Percentiles rank a stretch among this genome's conserved stretches.
Conservation (phyloP, 306 rosid species). For the Quercus agrifolia region DNA sequence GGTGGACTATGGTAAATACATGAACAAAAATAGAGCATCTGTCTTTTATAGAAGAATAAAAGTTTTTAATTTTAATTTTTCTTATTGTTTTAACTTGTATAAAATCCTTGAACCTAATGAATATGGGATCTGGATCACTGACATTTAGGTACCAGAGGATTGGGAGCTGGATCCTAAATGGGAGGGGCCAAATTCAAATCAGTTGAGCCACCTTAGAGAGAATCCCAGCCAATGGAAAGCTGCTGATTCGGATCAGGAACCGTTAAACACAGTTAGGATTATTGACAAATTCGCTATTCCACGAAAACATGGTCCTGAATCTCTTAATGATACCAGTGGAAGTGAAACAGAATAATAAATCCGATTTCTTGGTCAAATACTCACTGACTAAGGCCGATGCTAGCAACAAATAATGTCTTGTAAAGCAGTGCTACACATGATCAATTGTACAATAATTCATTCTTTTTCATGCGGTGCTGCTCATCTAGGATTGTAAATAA, state of each 20-base stretch:
- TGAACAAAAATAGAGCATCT: too few species aligned
- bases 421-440: too few species aligned
- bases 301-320: slow-evolving; percentile 29
- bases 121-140: background rate
- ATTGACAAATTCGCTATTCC: slow-evolving; percentile 68
- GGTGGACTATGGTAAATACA: too few species aligned
- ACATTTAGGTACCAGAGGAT: slow-evolving; percentile 43
- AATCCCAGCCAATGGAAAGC: slow-evolving; percentile 62
- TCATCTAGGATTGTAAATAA: too few species aligned
- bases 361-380: slow-evolving; percentile 42
- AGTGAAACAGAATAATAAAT: slow-evolving; percentile 20
- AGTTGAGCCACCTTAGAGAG: slow-evolving; percentile 37
- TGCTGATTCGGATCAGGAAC: slow-evolving; percentile 50
- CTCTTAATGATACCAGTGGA: background rate
- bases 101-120: too few species aligned
- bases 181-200: slow-evolving; percentile 29
- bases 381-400: background rate
- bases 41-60: too few species aligned
- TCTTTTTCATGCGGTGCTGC: too few species aligned
- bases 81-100: too few species aligned
- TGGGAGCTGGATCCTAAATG: slow-evolving; percentile 54
- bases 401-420: too few species aligned
- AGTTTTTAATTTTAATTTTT: too few species aligned
- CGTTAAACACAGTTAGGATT: slow-evolving; percentile 67
- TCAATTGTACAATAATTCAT: too few species aligned